A percentile compares a stretch with the other conserved stretches of the same genome.
Conservation (phyloP, 116 monocot species). For the Zostera marina region DNA sequence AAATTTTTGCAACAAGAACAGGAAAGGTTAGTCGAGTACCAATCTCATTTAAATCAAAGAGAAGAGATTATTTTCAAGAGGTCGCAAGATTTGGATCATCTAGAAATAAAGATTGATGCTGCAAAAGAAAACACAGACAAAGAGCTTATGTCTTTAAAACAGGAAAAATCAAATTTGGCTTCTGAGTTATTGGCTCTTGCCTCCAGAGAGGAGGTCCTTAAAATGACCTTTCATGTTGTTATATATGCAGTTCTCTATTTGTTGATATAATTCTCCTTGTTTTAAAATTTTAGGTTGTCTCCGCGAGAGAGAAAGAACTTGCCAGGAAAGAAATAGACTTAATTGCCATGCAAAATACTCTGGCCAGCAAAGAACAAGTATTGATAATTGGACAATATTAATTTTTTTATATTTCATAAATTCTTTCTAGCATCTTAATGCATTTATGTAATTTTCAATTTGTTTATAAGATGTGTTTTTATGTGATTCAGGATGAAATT, state of each 20-base stretch:
- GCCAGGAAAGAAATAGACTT: conserved; percentile 59
- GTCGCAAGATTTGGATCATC: conserved; percentile 23
- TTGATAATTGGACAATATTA: too few species aligned
- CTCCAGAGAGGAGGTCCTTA: conserved; percentile 56
- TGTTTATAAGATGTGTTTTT: neutral
- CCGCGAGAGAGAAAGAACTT: conserved; percentile 49
- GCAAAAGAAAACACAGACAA: conserved; percentile 29
- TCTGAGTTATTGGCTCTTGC: conserved; percentile 30
- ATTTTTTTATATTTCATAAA: neutral
- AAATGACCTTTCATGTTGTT: neutral
- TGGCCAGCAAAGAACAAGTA: conserved; percentile 62
- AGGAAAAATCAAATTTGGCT: conserved; percentile 38
- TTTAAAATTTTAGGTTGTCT: conserved; percentile 36
- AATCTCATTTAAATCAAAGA: conserved; percentile 46
- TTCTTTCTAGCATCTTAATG: neutral
- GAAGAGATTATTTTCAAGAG: conserved; percentile 47
- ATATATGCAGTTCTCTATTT: neutral
- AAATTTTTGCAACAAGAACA: conserved; percentile 59
- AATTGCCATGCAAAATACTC: conserved; percentile 54
- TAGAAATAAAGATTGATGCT: conserved; percentile 46
- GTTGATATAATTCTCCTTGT: neutral
- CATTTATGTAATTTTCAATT: neutral
- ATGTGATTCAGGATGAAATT: conserved; percentile 41
- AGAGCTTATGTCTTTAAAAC: conserved; percentile 27
- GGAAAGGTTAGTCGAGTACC: conserved; percentile 37